Evolutionary conservation across 164 flowering plant genomes (phyloP).

Genomic region (Protea cynaroides): DNA sequence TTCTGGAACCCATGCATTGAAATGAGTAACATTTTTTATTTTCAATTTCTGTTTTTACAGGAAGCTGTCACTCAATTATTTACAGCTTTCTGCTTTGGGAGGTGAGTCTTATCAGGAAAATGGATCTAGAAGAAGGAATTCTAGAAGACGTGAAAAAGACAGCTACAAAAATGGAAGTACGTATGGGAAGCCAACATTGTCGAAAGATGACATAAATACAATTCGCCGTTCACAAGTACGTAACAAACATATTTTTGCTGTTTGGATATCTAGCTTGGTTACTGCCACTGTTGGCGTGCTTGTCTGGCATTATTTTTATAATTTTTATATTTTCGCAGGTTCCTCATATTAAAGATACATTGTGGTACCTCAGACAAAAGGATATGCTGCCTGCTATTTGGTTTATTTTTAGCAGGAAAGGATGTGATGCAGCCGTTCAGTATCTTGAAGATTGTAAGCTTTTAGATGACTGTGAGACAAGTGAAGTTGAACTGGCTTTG

Average conservation of each 20-base stretch:
- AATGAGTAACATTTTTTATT: not conserved
- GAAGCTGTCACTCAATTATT: slow-evolving; percentile 71
- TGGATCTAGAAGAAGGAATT: slow-evolving; percentile 54
- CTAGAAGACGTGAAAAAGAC: slow-evolving; percentile 44
- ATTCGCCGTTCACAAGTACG: slow-evolving; percentile 86
- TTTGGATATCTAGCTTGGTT: not conserved
- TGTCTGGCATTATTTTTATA: not conserved
- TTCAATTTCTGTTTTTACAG: slow-evolving; percentile 37
- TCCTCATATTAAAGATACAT: slow-evolving; percentile 82
- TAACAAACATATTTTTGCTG: not conserved
- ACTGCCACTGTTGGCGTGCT: not conserved
- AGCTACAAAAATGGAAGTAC: slow-evolving; percentile 18
- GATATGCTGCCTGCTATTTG: slow-evolving; percentile 96
- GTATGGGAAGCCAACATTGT: slow-evolving; percentile 36
- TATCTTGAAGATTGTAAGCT: slow-evolving; percentile 69
- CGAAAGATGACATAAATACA: slow-evolving; percentile 66
- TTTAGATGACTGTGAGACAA: slow-evolving; percentile 72
- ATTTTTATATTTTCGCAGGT: slow-evolving; percentile 41
- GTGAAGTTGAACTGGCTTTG: slow-evolving; percentile 82
- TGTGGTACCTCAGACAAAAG: slow-evolving; percentile 63
- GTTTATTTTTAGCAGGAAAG: slow-evolving; percentile 96
- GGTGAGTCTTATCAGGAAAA: slow-evolving; percentile 45
- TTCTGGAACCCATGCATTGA: slow-evolving; percentile 7
- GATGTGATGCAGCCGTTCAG: slow-evolving; percentile 96
- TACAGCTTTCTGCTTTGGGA: slow-evolving; percentile 51